Conservation (phyloP, 768 basidiomycete genomes). For the Trametes cingulata region DNA sequence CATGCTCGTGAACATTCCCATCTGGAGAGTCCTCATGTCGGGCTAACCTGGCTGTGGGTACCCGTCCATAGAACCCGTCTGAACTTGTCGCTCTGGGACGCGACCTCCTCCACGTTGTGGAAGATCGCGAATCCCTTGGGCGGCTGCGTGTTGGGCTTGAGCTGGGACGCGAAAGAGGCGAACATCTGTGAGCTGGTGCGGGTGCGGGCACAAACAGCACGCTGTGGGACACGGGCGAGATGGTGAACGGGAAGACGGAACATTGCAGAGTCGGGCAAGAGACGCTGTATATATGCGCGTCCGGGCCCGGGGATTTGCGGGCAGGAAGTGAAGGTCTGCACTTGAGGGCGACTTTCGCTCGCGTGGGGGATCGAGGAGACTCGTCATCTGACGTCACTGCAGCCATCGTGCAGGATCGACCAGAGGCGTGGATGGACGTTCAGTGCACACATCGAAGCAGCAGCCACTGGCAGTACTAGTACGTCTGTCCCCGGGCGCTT, state of each 20-base stretch:
- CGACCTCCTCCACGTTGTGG: conserved; percentile 26
- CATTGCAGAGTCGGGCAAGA: not conserved
- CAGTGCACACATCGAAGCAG: too few species aligned
- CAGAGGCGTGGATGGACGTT: too few species aligned
- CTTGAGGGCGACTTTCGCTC: too few species aligned
- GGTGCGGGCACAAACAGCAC: not conserved
- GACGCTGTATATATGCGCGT: not conserved
- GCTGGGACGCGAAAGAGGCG: conserved; percentile 18
- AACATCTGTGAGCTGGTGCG: not conserved
- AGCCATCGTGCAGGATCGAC: too few species aligned
- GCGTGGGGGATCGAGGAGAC: too few species aligned
- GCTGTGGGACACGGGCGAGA: not conserved
- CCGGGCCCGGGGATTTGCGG: too few species aligned
- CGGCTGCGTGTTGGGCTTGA: conserved; percentile 31
- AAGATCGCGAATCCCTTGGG: conserved; percentile 29
- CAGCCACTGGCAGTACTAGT: too few species aligned
- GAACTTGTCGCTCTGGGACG: conserved; percentile 32
- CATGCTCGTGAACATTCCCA: not conserved
- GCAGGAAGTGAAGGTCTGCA: too few species aligned
- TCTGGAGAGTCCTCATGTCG: not conserved
- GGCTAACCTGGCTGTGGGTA: conserved; percentile 28
- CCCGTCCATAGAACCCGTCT: conserved; percentile 31
- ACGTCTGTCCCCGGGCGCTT: too few species aligned
- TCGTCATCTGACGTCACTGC: too few species aligned
- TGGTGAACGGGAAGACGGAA: conserved; percentile 4